Evolutionary conservation across 345 rosid species (phyloP).

Genomic region (Salix viminalis): DNA sequence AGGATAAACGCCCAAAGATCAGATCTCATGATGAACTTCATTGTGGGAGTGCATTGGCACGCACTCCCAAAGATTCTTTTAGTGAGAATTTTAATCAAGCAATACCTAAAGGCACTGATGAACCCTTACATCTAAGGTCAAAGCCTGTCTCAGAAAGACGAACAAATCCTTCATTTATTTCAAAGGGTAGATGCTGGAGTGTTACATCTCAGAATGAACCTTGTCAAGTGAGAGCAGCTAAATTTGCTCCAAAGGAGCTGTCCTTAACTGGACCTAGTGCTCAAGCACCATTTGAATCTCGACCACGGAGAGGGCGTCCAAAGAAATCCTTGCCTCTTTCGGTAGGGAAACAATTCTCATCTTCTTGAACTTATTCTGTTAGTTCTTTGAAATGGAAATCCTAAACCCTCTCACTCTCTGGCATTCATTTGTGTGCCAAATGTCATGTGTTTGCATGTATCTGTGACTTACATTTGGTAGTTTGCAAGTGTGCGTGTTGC

Average conservation of each 20-base stretch:
- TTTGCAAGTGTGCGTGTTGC: not conserved
- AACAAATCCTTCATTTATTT: conserved; percentile 16
- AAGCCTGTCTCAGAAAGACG: conserved; percentile 9
- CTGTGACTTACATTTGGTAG: not conserved
- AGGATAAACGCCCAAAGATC: conserved; percentile 5
- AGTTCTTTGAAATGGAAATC: not conserved
- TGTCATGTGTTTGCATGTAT: not conserved
- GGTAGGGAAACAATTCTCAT: conserved; percentile 29
- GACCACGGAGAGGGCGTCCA: conserved; percentile 33
- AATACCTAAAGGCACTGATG: conserved; percentile 10
- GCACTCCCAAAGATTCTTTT: conserved; percentile 4
- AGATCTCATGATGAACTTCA: not conserved
- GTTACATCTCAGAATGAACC: conserved; percentile 22
- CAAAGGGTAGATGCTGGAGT: conserved; percentile 25
- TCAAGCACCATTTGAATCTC: conserved; percentile 32
- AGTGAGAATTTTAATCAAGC: not conserved
- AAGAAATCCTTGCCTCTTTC: conserved; percentile 31
- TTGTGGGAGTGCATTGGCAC: not conserved
- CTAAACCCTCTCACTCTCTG: not conserved
- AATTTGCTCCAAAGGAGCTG: conserved; percentile 22
- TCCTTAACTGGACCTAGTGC: conserved; percentile 21
- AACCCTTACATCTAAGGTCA: conserved; percentile 16
- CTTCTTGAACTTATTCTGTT: not conserved
- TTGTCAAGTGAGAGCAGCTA: conserved; percentile 16
- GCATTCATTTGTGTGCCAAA: not conserved